phyloP scores from a whole-genome alignment of 106 monocot species.

The Phalaenopsis equestris region DNA sequence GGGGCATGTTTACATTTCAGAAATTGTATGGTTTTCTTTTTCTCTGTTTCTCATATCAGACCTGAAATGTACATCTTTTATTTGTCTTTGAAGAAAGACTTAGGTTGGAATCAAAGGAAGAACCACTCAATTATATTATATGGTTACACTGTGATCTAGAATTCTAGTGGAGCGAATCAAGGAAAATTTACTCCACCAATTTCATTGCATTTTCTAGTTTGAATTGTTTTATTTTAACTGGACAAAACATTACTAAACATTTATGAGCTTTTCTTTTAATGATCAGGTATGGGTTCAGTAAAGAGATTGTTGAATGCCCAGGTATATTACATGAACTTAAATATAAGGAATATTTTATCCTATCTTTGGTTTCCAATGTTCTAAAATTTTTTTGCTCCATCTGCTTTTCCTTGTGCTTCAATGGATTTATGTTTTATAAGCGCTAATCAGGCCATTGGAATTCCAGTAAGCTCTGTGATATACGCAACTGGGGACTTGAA shows the following conservation, averaged over 20 bases:
- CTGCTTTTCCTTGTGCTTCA: neutral
- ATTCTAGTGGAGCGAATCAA: neutral
- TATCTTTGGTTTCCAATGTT: neutral
- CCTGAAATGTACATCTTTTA: neutral
- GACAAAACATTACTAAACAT: neutral
- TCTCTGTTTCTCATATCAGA: neutral
- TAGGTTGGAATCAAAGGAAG: too few species aligned
- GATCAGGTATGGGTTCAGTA: slow-evolving; percentile 91
- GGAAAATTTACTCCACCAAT: neutral
- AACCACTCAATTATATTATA: too few species aligned
- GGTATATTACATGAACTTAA: slow-evolving; percentile 27
- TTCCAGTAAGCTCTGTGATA: too few species aligned
- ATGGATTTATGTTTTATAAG: neutral
- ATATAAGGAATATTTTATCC: neutral
- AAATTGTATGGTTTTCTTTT: neutral
- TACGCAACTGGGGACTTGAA: too few species aligned
- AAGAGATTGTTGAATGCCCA: slow-evolving; percentile 89
- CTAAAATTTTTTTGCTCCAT: neutral
- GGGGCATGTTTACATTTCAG: neutral
- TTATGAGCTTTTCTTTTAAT: slow-evolving; percentile 15
- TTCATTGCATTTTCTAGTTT: neutral
- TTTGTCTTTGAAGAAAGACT: neutral
- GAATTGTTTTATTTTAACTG: slow-evolving; percentile 1
- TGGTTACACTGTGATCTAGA: neutral
- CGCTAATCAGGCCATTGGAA: too few species aligned